Evolutionary conservation across 83 land plant genomes (phyloP), one percentile per base, ranked within the genome.

Genomic region (Isoetes engelmannii): DNA sequence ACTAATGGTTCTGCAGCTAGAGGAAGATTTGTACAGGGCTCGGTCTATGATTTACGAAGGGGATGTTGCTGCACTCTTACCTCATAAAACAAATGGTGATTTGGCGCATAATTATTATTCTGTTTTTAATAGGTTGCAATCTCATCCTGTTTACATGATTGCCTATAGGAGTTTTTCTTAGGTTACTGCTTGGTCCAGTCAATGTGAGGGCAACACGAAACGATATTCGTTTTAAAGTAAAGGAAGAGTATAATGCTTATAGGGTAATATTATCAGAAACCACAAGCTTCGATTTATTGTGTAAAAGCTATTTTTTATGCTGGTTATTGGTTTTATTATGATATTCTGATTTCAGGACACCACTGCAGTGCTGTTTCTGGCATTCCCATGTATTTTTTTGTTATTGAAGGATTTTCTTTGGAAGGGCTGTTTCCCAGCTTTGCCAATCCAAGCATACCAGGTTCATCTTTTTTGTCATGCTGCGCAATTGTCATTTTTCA

Each of bases 181-280:
- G 73, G 69, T 79, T 86, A 84, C 84, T 92, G 79, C 73, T 92
- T 21, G 97, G 97, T 6, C 95, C 97, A 5, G 81, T 87, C 5
- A 85, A 92, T 82, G 93, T 92, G 10, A 83, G 91, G 6, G 97
- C 94, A 6, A 64, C 77, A 19, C 76, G 89, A 57, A 92, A 89
- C 43, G 97, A 92, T 58, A 77, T 80, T 9, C 85, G 85, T 43
- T 72, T 86, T 68, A 92, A 92, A 76, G 87, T 92, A 57, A 92
- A 92, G 64, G 95, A 92, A 76, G 97, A 92, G 74, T 92, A 92
- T 76, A 92, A 92, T 69, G 80, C 76, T 57, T 92, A 81, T 84
- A 86, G 90, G 69, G 97, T 92, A 80, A 44, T 45, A 50, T 50
- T 50, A 13, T 8, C 53, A 50, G 53, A 8, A 50, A 8, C 8